These are phyloP conservation scores for Cladosporium velox DNA, from an alignment of 2,329 filamentous ascomycete genomes.

Conservation along the genomic window DNA sequence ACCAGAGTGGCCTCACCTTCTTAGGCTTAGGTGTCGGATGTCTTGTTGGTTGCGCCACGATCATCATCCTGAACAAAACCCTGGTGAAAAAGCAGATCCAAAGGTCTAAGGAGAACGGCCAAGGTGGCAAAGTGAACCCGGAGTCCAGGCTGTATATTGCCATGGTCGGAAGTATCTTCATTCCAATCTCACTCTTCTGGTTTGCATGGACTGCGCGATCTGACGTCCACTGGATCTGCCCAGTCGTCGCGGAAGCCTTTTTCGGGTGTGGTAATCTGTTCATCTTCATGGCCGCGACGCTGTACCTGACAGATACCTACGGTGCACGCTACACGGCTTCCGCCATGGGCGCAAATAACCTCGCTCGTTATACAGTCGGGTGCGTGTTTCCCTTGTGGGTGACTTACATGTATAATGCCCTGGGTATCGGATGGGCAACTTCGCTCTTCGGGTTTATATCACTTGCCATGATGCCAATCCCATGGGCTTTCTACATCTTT, in stretches of 20 bases:
- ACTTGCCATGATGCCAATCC: constrained; percentile 42
- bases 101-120: constrained; percentile 11
- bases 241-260: constrained; percentile 43
- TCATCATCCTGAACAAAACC: constrained; percentile 16
- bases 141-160: constrained; percentile 23
- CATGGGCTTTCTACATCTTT: constrained; percentile 40
- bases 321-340: constrained; percentile 55
- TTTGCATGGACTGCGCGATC: constrained; percentile 40
- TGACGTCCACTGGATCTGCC: constrained; percentile 39
- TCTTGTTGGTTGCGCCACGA: constrained; percentile 16
- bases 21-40: constrained; percentile 29
- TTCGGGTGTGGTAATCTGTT: constrained; percentile 42
- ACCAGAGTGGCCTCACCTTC: constrained; percentile 29
- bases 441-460: constrained; percentile 42
- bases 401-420: constrained; percentile 36
- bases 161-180: constrained; percentile 21
- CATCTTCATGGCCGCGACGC: constrained; percentile 38
- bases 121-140: constrained; percentile 20
- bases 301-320: constrained; percentile 58
- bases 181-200: constrained; percentile 34
- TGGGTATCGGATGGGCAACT: constrained; percentile 44
- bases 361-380: constrained; percentile 58
- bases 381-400: constrained; percentile 60
- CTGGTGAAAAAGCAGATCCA: constrained; percentile 11
- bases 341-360: constrained; percentile 58